Evolutionary conservation across 306 rosid genomes (phyloP).

Genomic region (Citrullus mucosospermus): DNA sequence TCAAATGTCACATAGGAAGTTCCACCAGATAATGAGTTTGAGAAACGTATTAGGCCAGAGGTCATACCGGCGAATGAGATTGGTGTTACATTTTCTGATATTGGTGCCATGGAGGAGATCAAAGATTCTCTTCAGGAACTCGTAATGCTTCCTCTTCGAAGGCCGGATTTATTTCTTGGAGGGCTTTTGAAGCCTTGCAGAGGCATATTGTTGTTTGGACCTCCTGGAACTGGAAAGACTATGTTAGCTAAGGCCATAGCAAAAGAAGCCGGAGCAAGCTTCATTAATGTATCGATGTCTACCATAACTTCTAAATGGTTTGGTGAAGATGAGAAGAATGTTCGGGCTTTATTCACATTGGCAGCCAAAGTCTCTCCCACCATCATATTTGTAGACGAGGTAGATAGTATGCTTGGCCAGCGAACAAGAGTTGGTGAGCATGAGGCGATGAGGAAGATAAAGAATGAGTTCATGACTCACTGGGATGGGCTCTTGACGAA

Average conservation of each 20-base stretch:
- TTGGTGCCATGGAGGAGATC: conserved; percentile 79
- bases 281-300: conserved; percentile 95
- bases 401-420: conserved; percentile 99
- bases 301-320: conserved; percentile 98
- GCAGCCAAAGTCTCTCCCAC: conserved; percentile 95
- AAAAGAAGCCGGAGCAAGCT: conserved; percentile 93
- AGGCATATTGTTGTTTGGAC: conserved; percentile 84
- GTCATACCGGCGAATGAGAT: conserved; percentile 83
- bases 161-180: conserved; percentile 93
- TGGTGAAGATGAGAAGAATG: conserved; percentile 97
- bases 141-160: conserved; percentile 87
- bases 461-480: conserved; percentile 87
- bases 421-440: conserved; percentile 90
- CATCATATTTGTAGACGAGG: conserved; percentile 93
- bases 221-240: conserved; percentile 98
- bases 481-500: conserved; percentile 92
- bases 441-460: conserved; percentile 96
- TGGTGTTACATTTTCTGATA: conserved; percentile 64
- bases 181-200: conserved; percentile 93
- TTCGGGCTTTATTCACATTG: conserved; percentile 80
- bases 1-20: conserved; percentile 37
- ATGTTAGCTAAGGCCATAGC: conserved; percentile 99
- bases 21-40: conserved; percentile 82
- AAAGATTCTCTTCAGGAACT: conserved; percentile 96
- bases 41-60: conserved; percentile 90